phyloP scores from a whole-genome alignment of 169 alveolate species.

The Babesia sp. region DNA sequence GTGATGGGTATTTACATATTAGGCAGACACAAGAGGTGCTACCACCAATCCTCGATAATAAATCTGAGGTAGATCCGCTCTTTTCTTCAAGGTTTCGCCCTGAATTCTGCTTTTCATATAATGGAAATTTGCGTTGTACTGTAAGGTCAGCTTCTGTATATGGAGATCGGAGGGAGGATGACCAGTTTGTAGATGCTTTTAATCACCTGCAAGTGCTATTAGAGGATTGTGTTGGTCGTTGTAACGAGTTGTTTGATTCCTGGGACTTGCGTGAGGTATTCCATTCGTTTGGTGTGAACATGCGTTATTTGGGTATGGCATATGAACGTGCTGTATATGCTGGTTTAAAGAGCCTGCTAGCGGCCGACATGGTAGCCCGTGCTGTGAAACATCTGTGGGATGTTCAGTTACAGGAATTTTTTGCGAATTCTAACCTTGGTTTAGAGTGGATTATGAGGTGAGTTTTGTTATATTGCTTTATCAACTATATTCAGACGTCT shows the following conservation, averaged over 20 bases:
- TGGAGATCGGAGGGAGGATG: conserved; percentile 39
- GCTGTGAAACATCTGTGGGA: conserved; percentile 62
- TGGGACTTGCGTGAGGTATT: conserved; percentile 69
- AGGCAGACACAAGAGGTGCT: conserved; percentile 74
- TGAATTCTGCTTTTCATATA: conserved; percentile 45
- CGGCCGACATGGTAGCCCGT: conserved; percentile 50
- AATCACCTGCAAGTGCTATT: conserved; percentile 57
- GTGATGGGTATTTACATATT: conserved; percentile 61
- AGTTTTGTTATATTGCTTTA: background rate
- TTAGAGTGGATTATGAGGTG: conserved; percentile 37
- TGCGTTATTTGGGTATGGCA: conserved; percentile 66
- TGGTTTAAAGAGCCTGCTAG: conserved; percentile 46
- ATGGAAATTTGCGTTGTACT: conserved; percentile 59
- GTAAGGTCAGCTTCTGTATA: conserved; percentile 36
- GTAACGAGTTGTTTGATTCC: conserved; percentile 64
- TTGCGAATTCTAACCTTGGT: background rate
- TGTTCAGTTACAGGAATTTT: conserved; percentile 10
- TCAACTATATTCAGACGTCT: conserved; percentile 10
- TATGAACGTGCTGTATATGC: conserved; percentile 58
- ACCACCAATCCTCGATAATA: conserved; percentile 66
- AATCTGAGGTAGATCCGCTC: conserved; percentile 39
- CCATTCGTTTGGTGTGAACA: conserved; percentile 75
- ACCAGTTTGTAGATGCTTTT: conserved; percentile 45
- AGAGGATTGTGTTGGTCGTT: conserved; percentile 59
- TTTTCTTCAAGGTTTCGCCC: conserved; percentile 60